These are phyloP conservation scores for Mycena indigotica DNA, from an alignment of 768 basidiomycete genomes.

Conservation along the genomic window DNA sequence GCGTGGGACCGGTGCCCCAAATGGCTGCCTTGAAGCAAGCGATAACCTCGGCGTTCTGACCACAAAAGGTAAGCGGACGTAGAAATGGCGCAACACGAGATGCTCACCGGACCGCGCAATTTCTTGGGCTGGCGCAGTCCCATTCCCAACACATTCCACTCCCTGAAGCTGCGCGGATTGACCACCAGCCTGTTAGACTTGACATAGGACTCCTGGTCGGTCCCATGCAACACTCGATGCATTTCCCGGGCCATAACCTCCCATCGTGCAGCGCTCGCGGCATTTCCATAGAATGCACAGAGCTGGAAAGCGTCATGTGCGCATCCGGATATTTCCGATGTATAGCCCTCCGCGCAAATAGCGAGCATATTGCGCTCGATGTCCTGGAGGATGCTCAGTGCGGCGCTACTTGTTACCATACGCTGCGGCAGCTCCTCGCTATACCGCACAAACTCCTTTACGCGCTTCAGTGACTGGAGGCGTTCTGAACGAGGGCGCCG, in stretches of 20 bases:
- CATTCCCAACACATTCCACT: background rate
- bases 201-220: background rate
- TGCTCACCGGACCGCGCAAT: background rate
- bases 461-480: background rate
- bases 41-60: background rate
- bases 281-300: background rate
- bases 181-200: background rate
- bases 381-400: background rate
- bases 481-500: background rate
- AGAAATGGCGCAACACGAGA: background rate
- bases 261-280: background rate
- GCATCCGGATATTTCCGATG: background rate
- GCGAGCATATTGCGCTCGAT: background rate
- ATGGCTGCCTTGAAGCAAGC: background rate
- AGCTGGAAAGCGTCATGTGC: background rate
- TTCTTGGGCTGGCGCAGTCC: background rate
- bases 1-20: background rate
- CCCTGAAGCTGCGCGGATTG: background rate
- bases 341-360: slow-evolving; percentile 1
- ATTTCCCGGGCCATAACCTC: background rate
- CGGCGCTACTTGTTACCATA: background rate
- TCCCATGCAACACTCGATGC: background rate
- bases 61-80: background rate
- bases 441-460: background rate
- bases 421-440: background rate